Evolutionary conservation across 495 filamentous ascomycete genomes (phyloP).

Genomic region (Neurospora sp.): DNA sequence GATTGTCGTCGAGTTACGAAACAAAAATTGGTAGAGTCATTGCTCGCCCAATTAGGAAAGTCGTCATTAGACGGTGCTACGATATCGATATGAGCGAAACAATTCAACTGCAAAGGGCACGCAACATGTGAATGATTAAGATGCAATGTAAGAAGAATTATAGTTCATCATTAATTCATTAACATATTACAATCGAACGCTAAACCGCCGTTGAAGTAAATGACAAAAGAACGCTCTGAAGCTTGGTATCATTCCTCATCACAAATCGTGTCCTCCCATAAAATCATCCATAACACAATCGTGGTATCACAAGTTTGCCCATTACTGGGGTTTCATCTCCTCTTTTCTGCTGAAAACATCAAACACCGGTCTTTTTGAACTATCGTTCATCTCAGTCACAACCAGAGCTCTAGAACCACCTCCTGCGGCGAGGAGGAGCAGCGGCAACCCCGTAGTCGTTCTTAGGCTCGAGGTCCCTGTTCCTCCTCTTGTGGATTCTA

Average conservation of each 20-base stretch:
- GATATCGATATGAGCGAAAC: background rate
- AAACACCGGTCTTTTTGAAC: background rate
- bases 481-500: constrained; percentile 19
- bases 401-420: background rate
- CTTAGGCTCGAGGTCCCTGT: constrained; percentile 2
- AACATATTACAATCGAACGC: background rate
- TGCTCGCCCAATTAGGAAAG: background rate
- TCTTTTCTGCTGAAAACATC: background rate
- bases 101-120: background rate
- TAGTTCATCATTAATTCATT: background rate
- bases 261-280: background rate
- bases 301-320: background rate
- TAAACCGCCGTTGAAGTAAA: background rate
- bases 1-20: background rate
- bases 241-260: background rate
- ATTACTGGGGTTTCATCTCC: background rate
- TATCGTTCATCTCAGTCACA: background rate
- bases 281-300: background rate
- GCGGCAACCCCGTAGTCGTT: constrained; percentile 3
- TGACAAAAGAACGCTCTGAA: background rate
- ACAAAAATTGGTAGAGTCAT: background rate
- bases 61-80: background rate
- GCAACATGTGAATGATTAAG: background rate
- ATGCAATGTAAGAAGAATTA: background rate
- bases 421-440: constrained; percentile 3